These are phyloP conservation scores for Neoboletus magnificus DNA, from an alignment of 768 basidiomycete species.

Conservation along the genomic window DNA sequence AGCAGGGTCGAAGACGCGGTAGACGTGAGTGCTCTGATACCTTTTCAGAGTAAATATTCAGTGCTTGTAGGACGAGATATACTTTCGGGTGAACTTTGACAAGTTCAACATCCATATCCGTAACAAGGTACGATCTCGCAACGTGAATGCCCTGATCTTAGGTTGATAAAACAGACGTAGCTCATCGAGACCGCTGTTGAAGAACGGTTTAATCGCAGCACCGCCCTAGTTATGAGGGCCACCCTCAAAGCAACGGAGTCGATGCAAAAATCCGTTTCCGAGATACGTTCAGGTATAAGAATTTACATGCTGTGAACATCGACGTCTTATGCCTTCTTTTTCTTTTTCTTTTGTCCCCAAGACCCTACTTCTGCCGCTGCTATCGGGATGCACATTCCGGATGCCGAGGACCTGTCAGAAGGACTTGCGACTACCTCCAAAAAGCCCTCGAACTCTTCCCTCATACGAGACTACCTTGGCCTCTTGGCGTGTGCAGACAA, in stretches of 20 bases:
- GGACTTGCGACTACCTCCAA: constrained; percentile 60
- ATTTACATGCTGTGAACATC: not conserved
- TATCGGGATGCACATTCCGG: constrained; percentile 59
- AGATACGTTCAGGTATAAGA: constrained; percentile 58
- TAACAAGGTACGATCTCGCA: constrained; percentile 58
- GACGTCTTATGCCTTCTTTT: not conserved
- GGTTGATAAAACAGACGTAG: constrained; percentile 38
- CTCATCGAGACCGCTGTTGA: constrained; percentile 72
- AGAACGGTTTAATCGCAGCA: constrained; percentile 76
- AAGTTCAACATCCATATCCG: constrained; percentile 85
- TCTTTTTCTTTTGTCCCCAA: constrained; percentile 24
- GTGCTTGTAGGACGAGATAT: constrained; percentile 55
- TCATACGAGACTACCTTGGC: constrained; percentile 78
- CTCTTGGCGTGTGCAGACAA: constrained; percentile 81
- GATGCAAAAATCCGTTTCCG: constrained; percentile 57
- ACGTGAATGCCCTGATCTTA: not conserved
- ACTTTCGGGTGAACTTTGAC: constrained; percentile 87
- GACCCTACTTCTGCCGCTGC: constrained; percentile 66
- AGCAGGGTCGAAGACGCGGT: constrained; percentile 50
- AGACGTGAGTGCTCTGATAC: constrained; percentile 51
- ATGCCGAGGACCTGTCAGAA: constrained; percentile 57
- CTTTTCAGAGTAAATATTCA: not conserved
- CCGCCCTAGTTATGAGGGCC: constrained; percentile 69
- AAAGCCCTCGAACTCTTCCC: constrained; percentile 49
- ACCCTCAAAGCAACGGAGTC: constrained; percentile 67